A percentile compares a stretch with the other conserved stretches of the same genome.
These are phyloP conservation scores for Euphrasia confusa DNA, from an alignment of 257 asterid species.

Conservation along the genomic window DNA sequence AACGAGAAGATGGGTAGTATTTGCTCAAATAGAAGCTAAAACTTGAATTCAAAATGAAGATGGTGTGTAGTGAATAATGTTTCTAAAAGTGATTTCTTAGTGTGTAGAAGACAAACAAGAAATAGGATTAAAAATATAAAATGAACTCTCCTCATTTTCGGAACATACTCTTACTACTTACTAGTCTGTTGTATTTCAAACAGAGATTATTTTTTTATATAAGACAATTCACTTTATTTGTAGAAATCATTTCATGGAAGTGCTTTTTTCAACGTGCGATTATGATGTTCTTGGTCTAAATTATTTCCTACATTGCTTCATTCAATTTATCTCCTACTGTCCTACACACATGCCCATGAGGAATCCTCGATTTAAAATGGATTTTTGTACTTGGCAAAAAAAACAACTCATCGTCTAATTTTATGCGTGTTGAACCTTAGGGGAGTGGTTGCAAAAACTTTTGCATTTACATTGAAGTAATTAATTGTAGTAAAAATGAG, in stretches of 20 bases:
- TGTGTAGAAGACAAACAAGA: not conserved
- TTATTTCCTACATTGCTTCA: constrained; percentile 46
- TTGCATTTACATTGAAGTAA: too few relatives aligned
- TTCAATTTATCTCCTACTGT: constrained; percentile 32
- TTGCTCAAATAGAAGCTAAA: not conserved
- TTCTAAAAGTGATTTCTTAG: not conserved
- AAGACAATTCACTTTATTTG: not conserved
- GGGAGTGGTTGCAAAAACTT: too few relatives aligned
- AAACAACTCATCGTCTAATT: too few relatives aligned
- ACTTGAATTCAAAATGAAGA: not conserved
- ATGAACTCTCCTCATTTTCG: not conserved
- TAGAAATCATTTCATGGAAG: not conserved
- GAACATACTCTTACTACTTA: not conserved
- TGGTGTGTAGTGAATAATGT: not conserved
- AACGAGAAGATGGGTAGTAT: not conserved
- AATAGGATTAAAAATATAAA: not conserved
- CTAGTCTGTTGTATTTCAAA: not conserved
- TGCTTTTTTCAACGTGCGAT: not conserved
- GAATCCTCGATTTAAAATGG: constrained; percentile 24
- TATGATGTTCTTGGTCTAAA: not conserved
- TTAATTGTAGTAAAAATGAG: too few relatives aligned
- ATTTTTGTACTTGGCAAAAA: not conserved
- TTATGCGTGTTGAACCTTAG: too few relatives aligned
- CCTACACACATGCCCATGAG: constrained; percentile 30
- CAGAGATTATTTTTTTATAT: not conserved